These are phyloP conservation scores for Alternaria longipes DNA, from an alignment of 2,329 filamentous ascomycete species.

Conservation along the genomic window DNA sequence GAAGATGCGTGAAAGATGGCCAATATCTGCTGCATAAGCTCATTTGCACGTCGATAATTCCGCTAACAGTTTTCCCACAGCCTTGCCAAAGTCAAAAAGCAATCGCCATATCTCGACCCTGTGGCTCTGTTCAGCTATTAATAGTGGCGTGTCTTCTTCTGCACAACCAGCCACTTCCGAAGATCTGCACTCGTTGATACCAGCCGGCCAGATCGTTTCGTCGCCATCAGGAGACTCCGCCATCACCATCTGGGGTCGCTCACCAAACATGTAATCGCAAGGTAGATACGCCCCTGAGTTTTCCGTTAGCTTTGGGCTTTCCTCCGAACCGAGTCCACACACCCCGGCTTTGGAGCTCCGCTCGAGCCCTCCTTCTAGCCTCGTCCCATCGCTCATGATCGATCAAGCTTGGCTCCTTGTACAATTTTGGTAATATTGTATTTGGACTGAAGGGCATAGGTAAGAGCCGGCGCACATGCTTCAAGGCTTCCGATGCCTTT, in stretches of 20 bases:
- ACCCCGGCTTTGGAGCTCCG: conserved; percentile 7
- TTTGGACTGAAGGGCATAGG: neutral
- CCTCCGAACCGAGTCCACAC: neutral
- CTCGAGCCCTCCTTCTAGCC: conserved; percentile 6
- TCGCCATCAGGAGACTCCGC: neutral
- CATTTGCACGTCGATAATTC: neutral
- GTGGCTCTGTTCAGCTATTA: neutral
- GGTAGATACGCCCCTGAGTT: neutral
- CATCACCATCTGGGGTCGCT: neutral
- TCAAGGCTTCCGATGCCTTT: neutral
- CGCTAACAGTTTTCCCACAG: neutral
- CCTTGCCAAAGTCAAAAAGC: neutral
- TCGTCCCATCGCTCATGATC: conserved; percentile 19
- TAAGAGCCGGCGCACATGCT: neutral
- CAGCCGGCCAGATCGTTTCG: neutral
- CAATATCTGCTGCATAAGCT: neutral
- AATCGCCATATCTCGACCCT: neutral
- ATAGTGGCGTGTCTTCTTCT: neutral
- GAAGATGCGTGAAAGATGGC: accelerated
- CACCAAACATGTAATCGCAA: conserved; percentile 5
- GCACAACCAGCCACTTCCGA: neutral
- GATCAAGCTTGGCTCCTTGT: conserved; percentile 11
- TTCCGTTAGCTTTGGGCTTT: neutral
- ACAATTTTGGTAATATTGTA: neutral
- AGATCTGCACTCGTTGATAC: neutral